Conservation (phyloP, 2,329 filamentous ascomycete species). For the Chrysoporthe cubensis region DNA sequence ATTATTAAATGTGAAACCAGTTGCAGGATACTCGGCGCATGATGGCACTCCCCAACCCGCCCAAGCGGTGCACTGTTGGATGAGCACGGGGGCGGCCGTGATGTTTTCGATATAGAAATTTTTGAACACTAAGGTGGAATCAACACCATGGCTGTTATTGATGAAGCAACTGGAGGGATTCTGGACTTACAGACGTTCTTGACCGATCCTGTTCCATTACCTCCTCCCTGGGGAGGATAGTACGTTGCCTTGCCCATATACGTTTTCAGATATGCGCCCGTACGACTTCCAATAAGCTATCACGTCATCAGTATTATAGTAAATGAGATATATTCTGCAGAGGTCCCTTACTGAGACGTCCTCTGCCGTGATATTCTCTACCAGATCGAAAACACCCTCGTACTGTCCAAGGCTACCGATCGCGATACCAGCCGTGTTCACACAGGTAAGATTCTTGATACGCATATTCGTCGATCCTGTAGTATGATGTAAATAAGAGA, state of each 20-base stretch:
- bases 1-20: constrained; percentile 16
- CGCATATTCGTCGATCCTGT: constrained; percentile 17
- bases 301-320: background rate
- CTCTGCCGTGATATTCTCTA: constrained; percentile 21
- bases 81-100: constrained; percentile 16
- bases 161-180: background rate
- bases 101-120: constrained; percentile 21
- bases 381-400: constrained; percentile 9
- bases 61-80: constrained; percentile 18
- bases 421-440: constrained; percentile 15
- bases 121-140: constrained; percentile 1
- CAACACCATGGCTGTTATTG: background rate
- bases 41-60: constrained; percentile 18
- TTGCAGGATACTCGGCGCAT: constrained; percentile 13
- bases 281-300: constrained; percentile 21
- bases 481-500: background rate
- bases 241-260: constrained; percentile 22
- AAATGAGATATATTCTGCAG: no score
- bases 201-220: constrained; percentile 18
- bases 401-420: constrained; percentile 20
- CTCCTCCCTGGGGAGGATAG: constrained; percentile 20
- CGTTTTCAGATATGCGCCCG: constrained; percentile 16
- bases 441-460: constrained; percentile 14
- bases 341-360: constrained; percentile 6
- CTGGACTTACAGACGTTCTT: constrained; percentile 17